These are phyloP conservation scores for Lactarius pseudohatsudake DNA, from an alignment of 768 basidiomycete species.

Conservation along the genomic window DNA sequence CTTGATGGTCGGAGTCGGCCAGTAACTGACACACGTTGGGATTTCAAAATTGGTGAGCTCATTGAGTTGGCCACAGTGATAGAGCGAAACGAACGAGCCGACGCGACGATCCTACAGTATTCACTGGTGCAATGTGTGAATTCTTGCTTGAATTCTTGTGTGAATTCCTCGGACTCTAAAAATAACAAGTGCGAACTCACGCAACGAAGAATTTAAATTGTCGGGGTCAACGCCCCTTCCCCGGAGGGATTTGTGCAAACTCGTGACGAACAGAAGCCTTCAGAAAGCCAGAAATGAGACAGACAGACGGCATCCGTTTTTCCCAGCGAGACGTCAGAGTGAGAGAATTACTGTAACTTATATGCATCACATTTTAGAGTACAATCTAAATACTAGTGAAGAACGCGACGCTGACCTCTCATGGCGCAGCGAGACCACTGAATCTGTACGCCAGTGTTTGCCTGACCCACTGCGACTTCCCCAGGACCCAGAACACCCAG, in stretches of 20 bases:
- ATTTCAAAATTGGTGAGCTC: no score
- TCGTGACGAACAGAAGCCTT: neutral
- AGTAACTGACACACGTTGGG: no score
- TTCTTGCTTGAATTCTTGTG: no score
- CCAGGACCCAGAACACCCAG: slow-evolving; percentile 31
- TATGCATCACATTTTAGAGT: neutral
- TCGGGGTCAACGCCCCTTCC: no score
- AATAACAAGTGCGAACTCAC: no score
- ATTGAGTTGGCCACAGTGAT: no score
- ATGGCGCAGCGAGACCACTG: slow-evolving; percentile 36
- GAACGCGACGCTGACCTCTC: slow-evolving; percentile 2
- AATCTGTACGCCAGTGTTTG: slow-evolving; percentile 32
- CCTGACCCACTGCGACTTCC: slow-evolving; percentile 30
- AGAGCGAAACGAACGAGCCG: no score
- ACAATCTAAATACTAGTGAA: neutral
- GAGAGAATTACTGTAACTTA: neutral
- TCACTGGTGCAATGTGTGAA: no score
- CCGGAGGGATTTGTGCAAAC: neutral
- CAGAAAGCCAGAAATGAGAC: neutral
- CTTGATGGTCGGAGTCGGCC: no score
- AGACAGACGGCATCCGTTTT: neutral
- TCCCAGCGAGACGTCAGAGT: neutral
- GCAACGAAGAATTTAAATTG: neutral
- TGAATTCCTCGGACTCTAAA: no score
- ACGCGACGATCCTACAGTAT: no score